Evolutionary conservation across 768 basidiomycete genomes (phyloP).

Genomic region (Lactarius evosmus): DNA sequence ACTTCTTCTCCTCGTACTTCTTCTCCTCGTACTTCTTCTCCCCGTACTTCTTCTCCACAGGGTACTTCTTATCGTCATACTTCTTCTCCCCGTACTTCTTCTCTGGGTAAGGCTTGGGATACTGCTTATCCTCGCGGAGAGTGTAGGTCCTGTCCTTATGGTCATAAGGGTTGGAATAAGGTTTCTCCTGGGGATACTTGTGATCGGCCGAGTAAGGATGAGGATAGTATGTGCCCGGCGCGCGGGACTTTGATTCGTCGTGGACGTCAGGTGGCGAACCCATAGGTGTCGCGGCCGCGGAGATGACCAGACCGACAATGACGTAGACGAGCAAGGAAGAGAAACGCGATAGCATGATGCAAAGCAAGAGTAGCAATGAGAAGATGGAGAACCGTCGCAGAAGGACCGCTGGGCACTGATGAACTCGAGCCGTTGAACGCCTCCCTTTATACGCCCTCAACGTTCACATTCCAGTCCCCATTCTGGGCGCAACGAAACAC

Average conservation of each 20-base stretch:
- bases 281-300: conserved; percentile 19
- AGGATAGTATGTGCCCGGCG: conserved; percentile 7
- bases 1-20: too few species aligned
- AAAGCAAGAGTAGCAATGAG: conserved; percentile 19
- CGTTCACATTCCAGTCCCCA: conserved; percentile 8
- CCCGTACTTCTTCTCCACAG: background rate
- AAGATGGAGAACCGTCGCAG: background rate
- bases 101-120: background rate
- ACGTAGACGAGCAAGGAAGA: conserved; percentile 22
- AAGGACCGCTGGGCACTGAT: conserved; percentile 17
- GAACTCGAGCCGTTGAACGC: background rate
- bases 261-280: conserved; percentile 2
- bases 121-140: background rate
- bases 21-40: too few species aligned
- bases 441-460: conserved; percentile 6
- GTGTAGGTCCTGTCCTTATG: background rate
- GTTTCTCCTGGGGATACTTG: background rate
- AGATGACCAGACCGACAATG: conserved; percentile 19
- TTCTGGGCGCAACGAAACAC: background rate
- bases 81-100: background rate
- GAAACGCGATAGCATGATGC: conserved; percentile 24
- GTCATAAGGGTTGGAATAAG: background rate
- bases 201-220: background rate
- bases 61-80: background rate
- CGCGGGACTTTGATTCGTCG: conserved; percentile 2